A percentile compares a stretch with the other conserved stretches of the same genome.
phyloP scores from a whole-genome alignment of 768 basidiomycete genomes.

The Tylopilus rubrobrunneus region DNA sequence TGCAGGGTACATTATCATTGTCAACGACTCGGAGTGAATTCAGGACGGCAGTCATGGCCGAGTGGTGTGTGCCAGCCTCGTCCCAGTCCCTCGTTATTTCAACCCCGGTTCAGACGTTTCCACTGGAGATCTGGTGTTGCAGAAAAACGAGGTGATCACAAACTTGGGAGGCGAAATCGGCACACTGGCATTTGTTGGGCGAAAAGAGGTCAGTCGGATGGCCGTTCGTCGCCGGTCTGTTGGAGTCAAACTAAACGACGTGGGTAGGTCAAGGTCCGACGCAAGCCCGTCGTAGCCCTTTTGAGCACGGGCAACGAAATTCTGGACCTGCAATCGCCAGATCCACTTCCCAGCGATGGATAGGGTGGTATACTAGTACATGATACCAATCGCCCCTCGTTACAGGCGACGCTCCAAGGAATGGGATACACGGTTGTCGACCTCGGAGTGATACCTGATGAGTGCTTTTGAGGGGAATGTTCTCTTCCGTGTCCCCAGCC shows the following conservation, averaged over 20 bases:
- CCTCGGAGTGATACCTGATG: constrained; percentile 75
- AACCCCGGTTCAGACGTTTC: constrained; percentile 69
- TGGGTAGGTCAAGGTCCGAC: constrained; percentile 60
- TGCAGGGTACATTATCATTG: too few species aligned
- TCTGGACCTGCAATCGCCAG: constrained; percentile 51
- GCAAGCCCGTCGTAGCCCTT: constrained; percentile 73
- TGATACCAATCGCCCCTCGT: constrained; percentile 84
- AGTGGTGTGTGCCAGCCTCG: too few species aligned
- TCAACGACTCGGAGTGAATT: too few species aligned
- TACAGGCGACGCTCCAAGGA: constrained; percentile 64
- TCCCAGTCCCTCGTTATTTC: too few species aligned
- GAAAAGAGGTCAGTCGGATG: constrained; percentile 50
- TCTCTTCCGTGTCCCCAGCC: constrained; percentile 48
- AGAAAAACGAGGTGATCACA: constrained; percentile 55
- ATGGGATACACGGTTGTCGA: constrained; percentile 77
- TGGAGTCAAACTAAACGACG: neutral
- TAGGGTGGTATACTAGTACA: constrained; percentile 80
- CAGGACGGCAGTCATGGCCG: too few species aligned
- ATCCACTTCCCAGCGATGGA: constrained; percentile 29
- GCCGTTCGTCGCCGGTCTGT: neutral
- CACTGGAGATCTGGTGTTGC: constrained; percentile 63
- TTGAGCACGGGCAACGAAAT: constrained; percentile 88
- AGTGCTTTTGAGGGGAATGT: constrained; percentile 58
- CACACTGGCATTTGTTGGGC: constrained; percentile 74
- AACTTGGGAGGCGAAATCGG: constrained; percentile 80